Conservation (phyloP, 1,139 yeast genomes). For the Zygoascus sp. region DNA sequence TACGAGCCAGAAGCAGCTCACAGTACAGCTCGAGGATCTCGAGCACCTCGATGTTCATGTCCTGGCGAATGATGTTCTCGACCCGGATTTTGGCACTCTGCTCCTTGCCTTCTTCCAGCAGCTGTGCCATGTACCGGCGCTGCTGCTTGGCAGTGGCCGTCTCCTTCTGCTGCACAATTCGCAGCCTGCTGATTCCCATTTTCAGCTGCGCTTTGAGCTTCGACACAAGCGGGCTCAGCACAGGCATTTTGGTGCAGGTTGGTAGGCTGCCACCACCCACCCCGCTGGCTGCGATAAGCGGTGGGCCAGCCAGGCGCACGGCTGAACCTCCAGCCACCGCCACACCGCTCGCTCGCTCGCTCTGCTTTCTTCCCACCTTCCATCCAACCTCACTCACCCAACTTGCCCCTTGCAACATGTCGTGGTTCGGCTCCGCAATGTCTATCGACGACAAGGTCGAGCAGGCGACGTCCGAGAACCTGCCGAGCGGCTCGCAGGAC, state of each 20-base stretch:
- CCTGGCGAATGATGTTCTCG: conserved; percentile 81
- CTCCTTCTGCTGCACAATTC: conserved; percentile 78
- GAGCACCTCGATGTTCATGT: conserved; percentile 72
- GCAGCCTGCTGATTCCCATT: conserved; percentile 76
- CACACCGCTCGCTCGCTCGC: neutral
- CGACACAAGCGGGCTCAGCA: conserved; percentile 17
- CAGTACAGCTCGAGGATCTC: conserved; percentile 81
- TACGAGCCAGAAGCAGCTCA: conserved; percentile 74
- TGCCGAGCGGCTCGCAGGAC: conserved; percentile 90
- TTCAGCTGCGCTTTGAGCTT: conserved; percentile 67
- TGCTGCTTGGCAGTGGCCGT: conserved; percentile 78
- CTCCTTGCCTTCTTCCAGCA: conserved; percentile 66
- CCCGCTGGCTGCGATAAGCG: neutral
- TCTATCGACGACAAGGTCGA: conserved; percentile 62
- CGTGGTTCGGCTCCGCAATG: conserved; percentile 57
- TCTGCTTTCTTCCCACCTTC: neutral
- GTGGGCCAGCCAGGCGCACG: neutral
- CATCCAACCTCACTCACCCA: neutral
- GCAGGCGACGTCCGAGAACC: conserved; percentile 80
- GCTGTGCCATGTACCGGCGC: conserved; percentile 69
- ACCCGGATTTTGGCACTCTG: conserved; percentile 81
- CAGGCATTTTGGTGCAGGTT: conserved; percentile 10
- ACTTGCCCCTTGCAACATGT: conserved; percentile 28
- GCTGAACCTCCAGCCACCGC: neutral
- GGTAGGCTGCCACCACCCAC: no score